Evolutionary conservation across 116 monocot species (phyloP).

Genomic region (Zostera marina): DNA sequence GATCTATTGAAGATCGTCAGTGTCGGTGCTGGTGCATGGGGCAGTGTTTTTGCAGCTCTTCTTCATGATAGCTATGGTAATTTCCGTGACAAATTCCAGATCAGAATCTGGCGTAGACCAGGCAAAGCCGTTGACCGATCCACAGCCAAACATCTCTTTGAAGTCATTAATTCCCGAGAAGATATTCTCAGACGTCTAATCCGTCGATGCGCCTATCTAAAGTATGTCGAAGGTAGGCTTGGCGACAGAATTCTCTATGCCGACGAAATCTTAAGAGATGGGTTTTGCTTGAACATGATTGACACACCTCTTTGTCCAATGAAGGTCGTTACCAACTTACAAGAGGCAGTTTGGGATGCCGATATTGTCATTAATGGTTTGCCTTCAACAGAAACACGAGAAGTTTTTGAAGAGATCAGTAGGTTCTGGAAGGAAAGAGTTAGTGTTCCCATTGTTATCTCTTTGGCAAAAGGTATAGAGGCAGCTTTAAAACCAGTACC

Average conservation of each 20-base stretch:
- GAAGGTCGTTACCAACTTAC: conserved; percentile 83
- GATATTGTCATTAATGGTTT: conserved; percentile 79
- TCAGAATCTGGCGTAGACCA: conserved; percentile 63
- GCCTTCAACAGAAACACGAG: conserved; percentile 77
- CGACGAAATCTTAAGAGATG: conserved; percentile 77
- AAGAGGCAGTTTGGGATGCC: conserved; percentile 94
- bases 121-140: conserved; percentile 54
- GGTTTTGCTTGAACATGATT: conserved; percentile 88
- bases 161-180: conserved; percentile 79
- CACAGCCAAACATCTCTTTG: conserved; percentile 68
- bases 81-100: conserved; percentile 62
- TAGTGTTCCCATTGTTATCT: conserved; percentile 37
- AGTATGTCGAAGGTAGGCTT: conserved; percentile 74
- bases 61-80: conserved; percentile 69
- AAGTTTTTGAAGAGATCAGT: conserved; percentile 73
- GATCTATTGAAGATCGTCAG: conserved; percentile 61
- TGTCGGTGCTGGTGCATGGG: conserved; percentile 87
- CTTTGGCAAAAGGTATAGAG: conserved; percentile 85
- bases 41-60: conserved; percentile 70
- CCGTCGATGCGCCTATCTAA: conserved; percentile 65
- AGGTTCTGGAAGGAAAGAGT: conserved; percentile 92
- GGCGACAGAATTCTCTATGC: conserved; percentile 68
- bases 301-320: conserved; percentile 76
- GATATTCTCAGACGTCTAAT: conserved; percentile 74
- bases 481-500: conserved; percentile 61